Percentiles rank a stretch among this genome's conserved stretches.
phyloP scores from a whole-genome alignment of 2,329 filamentous ascomycete genomes.

The Venturia aucupariae region DNA sequence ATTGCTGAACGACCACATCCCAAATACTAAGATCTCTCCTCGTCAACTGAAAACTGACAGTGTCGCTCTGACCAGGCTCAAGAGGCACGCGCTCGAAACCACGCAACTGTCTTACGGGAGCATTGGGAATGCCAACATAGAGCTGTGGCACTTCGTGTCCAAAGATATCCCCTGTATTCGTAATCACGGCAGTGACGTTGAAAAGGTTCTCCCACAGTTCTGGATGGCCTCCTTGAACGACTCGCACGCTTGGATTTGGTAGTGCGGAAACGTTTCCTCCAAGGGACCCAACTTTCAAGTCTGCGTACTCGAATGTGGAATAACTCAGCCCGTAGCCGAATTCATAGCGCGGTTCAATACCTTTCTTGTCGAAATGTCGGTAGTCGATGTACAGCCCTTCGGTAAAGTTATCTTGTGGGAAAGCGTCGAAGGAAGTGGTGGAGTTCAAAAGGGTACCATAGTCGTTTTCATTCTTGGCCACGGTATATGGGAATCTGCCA shows the following conservation, averaged over 20 bases:
- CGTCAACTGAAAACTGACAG: slow-evolving; percentile 44
- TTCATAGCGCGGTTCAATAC: slow-evolving; percentile 49
- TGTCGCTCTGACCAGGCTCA: slow-evolving; percentile 38
- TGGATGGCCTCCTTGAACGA: slow-evolving; percentile 46
- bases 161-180: slow-evolving; percentile 49
- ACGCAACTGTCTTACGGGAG: slow-evolving; percentile 45
- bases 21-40: slow-evolving; percentile 57
- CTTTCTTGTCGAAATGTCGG: slow-evolving; percentile 42
- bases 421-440: not conserved
- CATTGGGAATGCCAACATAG: slow-evolving; percentile 51
- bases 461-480: slow-evolving; percentile 45
- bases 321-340: slow-evolving; percentile 61
- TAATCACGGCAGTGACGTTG: slow-evolving; percentile 48
- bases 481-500: slow-evolving; percentile 60
- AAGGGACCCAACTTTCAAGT: slow-evolving; percentile 15
- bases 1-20: slow-evolving; percentile 51
- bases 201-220: slow-evolving; percentile 56
- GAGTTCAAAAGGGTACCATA: slow-evolving; percentile 48
- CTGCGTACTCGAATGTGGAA: slow-evolving; percentile 53
- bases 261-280: slow-evolving; percentile 42
- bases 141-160: slow-evolving; percentile 49
- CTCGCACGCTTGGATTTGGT: slow-evolving; percentile 32
- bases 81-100: slow-evolving; percentile 54
- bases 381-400: slow-evolving; percentile 59
- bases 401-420: slow-evolving; percentile 31